A percentile compares a stretch with the other conserved stretches of the same genome.
Evolutionary conservation across 768 basidiomycete species (phyloP).

Genomic region (Filobasidium floriforme): DNA sequence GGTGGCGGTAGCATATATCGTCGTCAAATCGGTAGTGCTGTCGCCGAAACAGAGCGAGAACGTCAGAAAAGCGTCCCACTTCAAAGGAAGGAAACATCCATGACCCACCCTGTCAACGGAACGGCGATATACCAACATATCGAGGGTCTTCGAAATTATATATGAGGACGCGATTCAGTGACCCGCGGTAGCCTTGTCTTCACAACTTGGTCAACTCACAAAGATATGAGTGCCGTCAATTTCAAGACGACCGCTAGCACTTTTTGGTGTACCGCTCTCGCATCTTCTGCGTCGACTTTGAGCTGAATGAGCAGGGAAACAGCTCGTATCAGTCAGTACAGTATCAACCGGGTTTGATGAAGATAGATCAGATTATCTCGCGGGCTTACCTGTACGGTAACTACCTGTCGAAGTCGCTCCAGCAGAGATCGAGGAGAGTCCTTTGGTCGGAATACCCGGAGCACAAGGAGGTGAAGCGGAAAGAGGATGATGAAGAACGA

Average conservation of each 20-base stretch:
- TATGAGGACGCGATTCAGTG: too few relatives aligned
- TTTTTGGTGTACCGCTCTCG: background rate
- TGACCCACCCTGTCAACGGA: conserved; percentile 19
- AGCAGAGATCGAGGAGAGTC: conserved; percentile 52
- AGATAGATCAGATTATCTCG: too few relatives aligned
- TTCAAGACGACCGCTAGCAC: conserved; percentile 27
- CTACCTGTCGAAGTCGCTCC: conserved; percentile 49
- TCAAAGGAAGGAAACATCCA: conserved; percentile 20
- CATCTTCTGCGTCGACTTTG: background rate
- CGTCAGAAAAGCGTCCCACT: conserved; percentile 52
- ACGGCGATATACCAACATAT: conserved; percentile 32
- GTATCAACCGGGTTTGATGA: background rate
- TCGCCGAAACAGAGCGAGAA: background rate
- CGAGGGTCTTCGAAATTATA: conserved; percentile 35
- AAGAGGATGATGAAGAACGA: conserved; percentile 67
- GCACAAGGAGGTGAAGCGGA: conserved; percentile 68
- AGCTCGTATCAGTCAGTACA: background rate
- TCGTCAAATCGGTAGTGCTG: conserved; percentile 74
- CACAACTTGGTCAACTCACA: conserved; percentile 13
- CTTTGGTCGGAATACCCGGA: conserved; percentile 50
- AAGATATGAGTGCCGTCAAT: conserved; percentile 35
- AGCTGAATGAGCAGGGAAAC: background rate
- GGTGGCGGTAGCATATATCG: conserved; percentile 77
- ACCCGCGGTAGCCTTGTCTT: too few relatives aligned
- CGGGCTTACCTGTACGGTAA: conserved; percentile 49